Percentiles rank a stretch among this genome's conserved stretches.
phyloP scores from a whole-genome alignment of 1,284 basidiomycete species.

The Wallemia hederae region DNA sequence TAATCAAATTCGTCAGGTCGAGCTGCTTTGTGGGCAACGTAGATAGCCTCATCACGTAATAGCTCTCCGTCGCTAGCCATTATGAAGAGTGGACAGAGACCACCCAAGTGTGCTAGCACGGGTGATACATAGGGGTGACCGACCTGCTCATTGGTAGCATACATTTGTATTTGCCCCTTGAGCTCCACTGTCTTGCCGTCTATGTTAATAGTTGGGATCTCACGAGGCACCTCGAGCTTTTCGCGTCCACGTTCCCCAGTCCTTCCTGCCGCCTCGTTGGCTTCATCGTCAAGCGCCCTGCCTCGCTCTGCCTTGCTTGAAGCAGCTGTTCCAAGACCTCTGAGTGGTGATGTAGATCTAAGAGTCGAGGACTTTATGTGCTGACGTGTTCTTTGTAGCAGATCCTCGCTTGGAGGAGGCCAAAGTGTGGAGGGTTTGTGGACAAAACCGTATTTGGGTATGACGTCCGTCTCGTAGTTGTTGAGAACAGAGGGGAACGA shows the following conservation, averaged over 20 bases:
- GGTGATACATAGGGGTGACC: slow-evolving; percentile 66
- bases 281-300: not conserved
- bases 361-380: not conserved
- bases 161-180: slow-evolving; percentile 40
- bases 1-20: slow-evolving; percentile 45
- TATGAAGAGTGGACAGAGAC: slow-evolving; percentile 59
- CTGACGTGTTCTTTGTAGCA: slow-evolving; percentile 11
- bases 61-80: slow-evolving; percentile 77
- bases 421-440: slow-evolving; percentile 68
- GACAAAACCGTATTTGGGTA: slow-evolving; percentile 22
- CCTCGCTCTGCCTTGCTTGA: not conserved
- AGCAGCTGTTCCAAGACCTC: not conserved
- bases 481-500: slow-evolving; percentile 64
- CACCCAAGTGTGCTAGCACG: slow-evolving; percentile 54
- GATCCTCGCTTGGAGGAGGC: slow-evolving; percentile 58
- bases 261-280: not conserved
- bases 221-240: not conserved
- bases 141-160: slow-evolving; percentile 56
- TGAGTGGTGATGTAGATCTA: not conserved
- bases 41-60: slow-evolving; percentile 70
- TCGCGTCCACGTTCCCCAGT: not conserved
- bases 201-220: slow-evolving; percentile 4
- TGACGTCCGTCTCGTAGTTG: slow-evolving; percentile 58
- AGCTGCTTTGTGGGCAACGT: slow-evolving; percentile 73
- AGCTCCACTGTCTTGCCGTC: slow-evolving; percentile 9